Evolutionary conservation across 2,329 filamentous ascomycete genomes (phyloP), one percentile per base, ranked within the genome.

Genomic region (Calonectria montana): DNA sequence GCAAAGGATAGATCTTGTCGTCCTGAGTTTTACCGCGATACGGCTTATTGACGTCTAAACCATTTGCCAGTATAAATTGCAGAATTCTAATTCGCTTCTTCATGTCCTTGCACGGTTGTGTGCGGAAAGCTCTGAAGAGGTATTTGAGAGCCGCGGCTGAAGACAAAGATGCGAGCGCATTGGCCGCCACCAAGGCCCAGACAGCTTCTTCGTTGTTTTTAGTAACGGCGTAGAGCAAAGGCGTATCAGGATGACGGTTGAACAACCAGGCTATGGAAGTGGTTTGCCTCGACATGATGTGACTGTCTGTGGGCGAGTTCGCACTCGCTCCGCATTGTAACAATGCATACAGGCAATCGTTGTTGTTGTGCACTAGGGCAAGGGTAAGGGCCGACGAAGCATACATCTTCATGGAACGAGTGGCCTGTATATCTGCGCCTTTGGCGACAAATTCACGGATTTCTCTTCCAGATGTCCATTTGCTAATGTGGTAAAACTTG

Each of bases 21-120:
- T 2, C 4, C 7, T 13, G 12, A 1, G 4, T 15, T 2, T 21
- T 13, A 1, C 4, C n/a, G 2, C 13, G 2, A 9, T 39, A 21
- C 23, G 1, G 8, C 31, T 23, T 25, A 15, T 23, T 47, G 43
- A 47, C n/a, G 23, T 47, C n/a, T 8, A 57, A 25, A 2, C 53
- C 53, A 18, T 57, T 39, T 9, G 53, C 31, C 8, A 57, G 2
- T 12, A 57, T 7, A 21, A 57, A 57, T 13, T 57, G 37, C 18
- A 57, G 18, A n/a, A 57, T 57, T 15, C 53, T 57, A 13, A 16
- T 31, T 13, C 12, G 31, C 25, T 57, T 57, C 12, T 57, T 13
- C 13, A 37, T 16, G 15, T 57, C n/a, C 1, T 7, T n/a, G 6
- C 31, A 25, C 9, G 1, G 2, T 23, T n/a, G 23, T 21, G 29